Base-by-base conservation (phyloP, 306 rosid genomes). In the Lotus japonicus region DNA sequence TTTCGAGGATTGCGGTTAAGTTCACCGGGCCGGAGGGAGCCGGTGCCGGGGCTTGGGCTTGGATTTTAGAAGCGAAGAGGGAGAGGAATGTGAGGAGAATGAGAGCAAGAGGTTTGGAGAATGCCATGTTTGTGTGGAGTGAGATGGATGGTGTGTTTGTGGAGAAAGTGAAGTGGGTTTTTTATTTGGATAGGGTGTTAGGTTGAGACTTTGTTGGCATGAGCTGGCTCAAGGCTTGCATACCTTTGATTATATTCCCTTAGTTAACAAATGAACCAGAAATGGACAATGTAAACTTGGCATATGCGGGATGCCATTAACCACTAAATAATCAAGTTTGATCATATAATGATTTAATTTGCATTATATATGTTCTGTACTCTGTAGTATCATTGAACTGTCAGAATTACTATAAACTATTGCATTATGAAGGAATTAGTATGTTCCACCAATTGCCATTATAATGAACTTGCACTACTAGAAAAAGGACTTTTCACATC, bases 21-120 rank as follows among this genome's bases (percentile, higher is more conserved):
- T 92, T 84, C 6, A 80, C 17, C 0, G 83, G 78, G 52, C 86
- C 95, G 0, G 91, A 19, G 0, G 88, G 77, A 1, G 84, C 52
- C 0, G 96, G 87, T 0, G 89, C 87, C 0, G 97, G 88, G 3
- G 89, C 95, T 41, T 85, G 97, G 42, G 87, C 94, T 1, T 12
- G 74, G 21, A 74, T 55, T 2, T 77, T 68, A 44, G 59, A 58
- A 11, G 64, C 11, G 41, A 83, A 26, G 70, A 81, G 17, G 65
- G 76, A 57, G 17, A 46, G n/a, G 71, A 86, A 77, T 18, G 81
- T 33, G 5, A 85, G 52, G 35, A 85, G 82, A 64, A 77, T 51
- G 73, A 79, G 75, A 15, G 72, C 14, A 26, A 81, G 77, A 31
- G 79, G 18, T n/a, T 62, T 56, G 59, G 77, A 77, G n/a, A 9